Percentiles rank a stretch among this genome's conserved stretches.
phyloP scores from a whole-genome alignment of 495 filamentous ascomycete genomes.

The Mytilinidion resinicola region DNA sequence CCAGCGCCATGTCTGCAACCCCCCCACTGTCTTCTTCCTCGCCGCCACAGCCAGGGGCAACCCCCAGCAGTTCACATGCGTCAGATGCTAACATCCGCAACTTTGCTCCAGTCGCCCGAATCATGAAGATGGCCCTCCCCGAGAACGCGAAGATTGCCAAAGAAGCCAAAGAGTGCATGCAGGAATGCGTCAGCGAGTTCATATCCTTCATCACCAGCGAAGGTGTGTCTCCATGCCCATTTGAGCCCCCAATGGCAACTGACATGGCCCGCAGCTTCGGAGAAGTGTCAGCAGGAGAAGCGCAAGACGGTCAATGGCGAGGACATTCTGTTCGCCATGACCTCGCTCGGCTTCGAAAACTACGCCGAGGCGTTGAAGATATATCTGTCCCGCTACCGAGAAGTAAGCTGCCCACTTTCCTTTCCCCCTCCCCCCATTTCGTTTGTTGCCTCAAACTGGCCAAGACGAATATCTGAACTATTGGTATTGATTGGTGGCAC shows the following conservation, averaged over 20 bases:
- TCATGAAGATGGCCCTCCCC: conserved; percentile 95
- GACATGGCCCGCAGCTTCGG: conserved; percentile 60
- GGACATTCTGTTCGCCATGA: conserved; percentile 98
- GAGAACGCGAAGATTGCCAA: conserved; percentile 99
- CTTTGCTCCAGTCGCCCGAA: conserved; percentile 91
- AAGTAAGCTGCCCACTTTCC: conserved; percentile 60
- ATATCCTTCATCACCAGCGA: conserved; percentile 99
- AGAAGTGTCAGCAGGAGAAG: conserved; percentile 99
- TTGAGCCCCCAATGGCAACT: neutral
- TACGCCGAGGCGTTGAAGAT: conserved; percentile 97
- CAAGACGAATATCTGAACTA: conserved; percentile 34
- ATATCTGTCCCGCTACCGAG: conserved; percentile 93
- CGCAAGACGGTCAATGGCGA: conserved; percentile 98
- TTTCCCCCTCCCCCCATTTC: conserved; percentile 24
- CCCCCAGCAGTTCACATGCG: conserved; percentile 26
- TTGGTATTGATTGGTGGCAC: conserved; percentile 35
- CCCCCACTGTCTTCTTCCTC: conserved; percentile 41
- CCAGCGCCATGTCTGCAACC: conserved; percentile 34
- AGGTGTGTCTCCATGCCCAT: conserved; percentile 50
- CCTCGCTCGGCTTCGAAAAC: conserved; percentile 97
- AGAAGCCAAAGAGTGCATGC: conserved; percentile 99
- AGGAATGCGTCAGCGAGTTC: conserved; percentile 99
- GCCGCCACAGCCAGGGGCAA: conserved; percentile 17
- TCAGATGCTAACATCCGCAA: conserved; percentile 85
- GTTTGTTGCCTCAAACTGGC: conserved; percentile 23